Conservation (phyloP, 495 filamentous ascomycete species). For the Tuber microsphaerosporum region DNA sequence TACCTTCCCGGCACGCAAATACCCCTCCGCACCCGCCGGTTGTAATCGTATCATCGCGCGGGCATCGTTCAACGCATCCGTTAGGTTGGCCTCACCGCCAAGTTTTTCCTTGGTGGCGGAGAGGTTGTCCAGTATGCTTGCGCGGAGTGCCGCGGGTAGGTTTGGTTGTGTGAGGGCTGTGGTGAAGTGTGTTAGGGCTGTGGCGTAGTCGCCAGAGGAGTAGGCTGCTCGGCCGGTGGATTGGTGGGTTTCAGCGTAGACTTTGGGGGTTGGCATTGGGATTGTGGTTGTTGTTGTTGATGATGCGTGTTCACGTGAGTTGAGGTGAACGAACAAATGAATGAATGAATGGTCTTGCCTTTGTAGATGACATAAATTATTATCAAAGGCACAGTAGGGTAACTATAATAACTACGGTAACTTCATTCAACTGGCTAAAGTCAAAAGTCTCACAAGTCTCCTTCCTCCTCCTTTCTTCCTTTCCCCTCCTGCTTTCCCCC, state of each 20-base stretch:
- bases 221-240: neutral
- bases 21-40: conserved; percentile 53
- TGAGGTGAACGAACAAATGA: neutral
- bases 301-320: conserved; percentile 4
- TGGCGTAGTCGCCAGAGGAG: neutral
- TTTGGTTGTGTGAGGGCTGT: neutral
- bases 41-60: conserved; percentile 50
- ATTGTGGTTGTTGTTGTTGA: too few relatives aligned
- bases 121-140: conserved; percentile 54
- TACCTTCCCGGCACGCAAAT: conserved; percentile 58
- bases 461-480: too few relatives aligned
- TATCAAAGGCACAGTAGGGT: neutral
- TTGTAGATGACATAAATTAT: neutral
- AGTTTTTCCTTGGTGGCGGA: conserved; percentile 57
- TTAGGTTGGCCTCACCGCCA: conserved; percentile 42
- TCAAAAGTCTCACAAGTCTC: neutral
- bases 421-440: neutral
- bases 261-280: neutral
- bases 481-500: too few relatives aligned
- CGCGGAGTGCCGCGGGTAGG: conserved; percentile 13
- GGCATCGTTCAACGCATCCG: conserved; percentile 45
- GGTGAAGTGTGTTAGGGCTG: neutral
- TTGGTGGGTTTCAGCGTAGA: neutral
- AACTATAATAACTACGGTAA: neutral
- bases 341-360: neutral